Conservation (phyloP, 2,329 filamentous ascomycete genomes). For the Exophiala xenobiotica region DNA sequence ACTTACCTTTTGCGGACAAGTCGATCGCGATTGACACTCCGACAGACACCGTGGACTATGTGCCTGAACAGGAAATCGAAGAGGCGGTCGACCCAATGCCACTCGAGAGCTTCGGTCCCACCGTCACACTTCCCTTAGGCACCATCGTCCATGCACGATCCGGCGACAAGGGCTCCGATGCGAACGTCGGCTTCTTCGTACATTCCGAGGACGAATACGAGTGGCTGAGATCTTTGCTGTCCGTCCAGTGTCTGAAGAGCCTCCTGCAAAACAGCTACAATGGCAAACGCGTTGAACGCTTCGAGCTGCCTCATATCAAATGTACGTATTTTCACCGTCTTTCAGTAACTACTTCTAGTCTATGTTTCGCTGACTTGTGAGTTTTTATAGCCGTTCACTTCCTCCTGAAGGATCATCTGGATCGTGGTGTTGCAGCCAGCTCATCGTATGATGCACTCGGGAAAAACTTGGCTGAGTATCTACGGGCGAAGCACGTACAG, state of each 20-base stretch:
- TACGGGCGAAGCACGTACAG: constrained; percentile 22
- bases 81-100: background rate
- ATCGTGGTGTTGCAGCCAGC: constrained; percentile 12
- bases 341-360: too few species aligned
- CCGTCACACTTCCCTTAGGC: constrained; percentile 38
- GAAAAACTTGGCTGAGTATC: constrained; percentile 24
- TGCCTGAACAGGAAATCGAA: background rate
- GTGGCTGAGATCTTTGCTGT: constrained; percentile 43
- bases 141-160: constrained; percentile 45
- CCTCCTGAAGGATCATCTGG: constrained; percentile 23
- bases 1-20: background rate
- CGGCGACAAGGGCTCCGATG: constrained; percentile 40
- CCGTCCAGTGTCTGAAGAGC: constrained; percentile 34
- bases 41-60: constrained; percentile 16
- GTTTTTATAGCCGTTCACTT: constrained; percentile 18
- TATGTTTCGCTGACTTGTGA: background rate
- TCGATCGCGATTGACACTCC: background rate
- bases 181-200: constrained; percentile 43
- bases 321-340: background rate
- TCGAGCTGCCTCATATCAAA: constrained; percentile 15
- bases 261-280: constrained; percentile 15
- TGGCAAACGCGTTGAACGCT: constrained; percentile 15
- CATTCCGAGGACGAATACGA: constrained; percentile 26
- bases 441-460: constrained; percentile 18
- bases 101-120: constrained; percentile 30